These are phyloP conservation scores for Moringa oleifera DNA, from an alignment of 345 rosid genomes.

Conservation along the genomic window DNA sequence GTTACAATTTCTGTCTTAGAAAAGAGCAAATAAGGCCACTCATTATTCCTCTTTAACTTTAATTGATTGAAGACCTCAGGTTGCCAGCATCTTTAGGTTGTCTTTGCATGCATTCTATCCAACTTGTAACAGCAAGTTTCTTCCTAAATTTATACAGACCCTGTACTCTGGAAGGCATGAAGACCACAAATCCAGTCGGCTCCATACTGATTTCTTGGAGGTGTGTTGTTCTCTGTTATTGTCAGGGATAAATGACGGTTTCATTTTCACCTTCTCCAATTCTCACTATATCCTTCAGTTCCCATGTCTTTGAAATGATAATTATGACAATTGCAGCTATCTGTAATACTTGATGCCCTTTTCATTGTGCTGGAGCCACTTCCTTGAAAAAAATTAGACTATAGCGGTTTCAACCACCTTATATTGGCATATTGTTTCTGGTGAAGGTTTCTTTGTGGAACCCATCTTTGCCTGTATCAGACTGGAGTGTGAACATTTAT, in stretches of 20 bases:
- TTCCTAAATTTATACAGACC: conserved; percentile 32
- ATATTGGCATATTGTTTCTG: neutral
- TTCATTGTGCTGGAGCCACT: neutral
- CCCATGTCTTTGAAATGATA: neutral
- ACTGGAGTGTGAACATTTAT: neutral
- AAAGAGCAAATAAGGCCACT: neutral
- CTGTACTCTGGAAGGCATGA: conserved; percentile 40
- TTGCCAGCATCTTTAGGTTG: neutral
- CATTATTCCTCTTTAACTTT: neutral
- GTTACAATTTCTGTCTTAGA: neutral
- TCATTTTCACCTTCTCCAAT: neutral
- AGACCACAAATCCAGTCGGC: conserved; percentile 35
- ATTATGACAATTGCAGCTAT: neutral
- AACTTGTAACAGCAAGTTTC: neutral
- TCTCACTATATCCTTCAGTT: too few species aligned
- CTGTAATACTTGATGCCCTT: neutral
- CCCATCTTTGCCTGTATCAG: neutral
- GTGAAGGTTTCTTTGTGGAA: neutral
- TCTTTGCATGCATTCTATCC: neutral
- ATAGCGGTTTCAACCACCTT: neutral
- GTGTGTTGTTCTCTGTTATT: conserved; percentile 26
- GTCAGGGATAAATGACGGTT: neutral
- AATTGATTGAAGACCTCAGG: neutral
- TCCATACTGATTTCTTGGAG: conserved; percentile 68
- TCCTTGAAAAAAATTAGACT: neutral